Percentiles rank a stretch among this genome's conserved stretches.
These are phyloP conservation scores for Arachis hypogaea DNA, from an alignment of 306 rosid genomes.

Conservation along the genomic window DNA sequence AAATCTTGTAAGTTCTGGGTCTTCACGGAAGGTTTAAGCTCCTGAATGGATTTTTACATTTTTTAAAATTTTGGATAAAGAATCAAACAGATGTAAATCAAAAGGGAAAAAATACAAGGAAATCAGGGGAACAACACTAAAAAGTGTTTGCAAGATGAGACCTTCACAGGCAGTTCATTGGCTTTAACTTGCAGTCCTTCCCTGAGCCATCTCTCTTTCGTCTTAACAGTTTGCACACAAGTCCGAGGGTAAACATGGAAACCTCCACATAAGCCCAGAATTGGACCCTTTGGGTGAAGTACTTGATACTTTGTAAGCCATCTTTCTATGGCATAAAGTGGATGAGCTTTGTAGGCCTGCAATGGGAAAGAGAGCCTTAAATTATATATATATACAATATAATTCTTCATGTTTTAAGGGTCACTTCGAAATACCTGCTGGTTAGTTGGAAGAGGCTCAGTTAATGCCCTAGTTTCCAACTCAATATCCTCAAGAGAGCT, in stretches of 20 bases:
- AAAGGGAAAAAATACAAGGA: conserved; percentile 18
- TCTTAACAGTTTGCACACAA: conserved; percentile 82
- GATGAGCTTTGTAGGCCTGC: conserved; percentile 90
- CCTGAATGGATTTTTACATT: conserved; percentile 47
- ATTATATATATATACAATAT: conserved; percentile 25
- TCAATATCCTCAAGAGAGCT: conserved; percentile 89
- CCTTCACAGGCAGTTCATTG: conserved; percentile 79
- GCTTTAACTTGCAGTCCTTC: conserved; percentile 91
- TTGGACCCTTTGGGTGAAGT: conserved; percentile 90
- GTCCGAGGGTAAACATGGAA: conserved; percentile 83
- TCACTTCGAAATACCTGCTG: conserved; percentile 69
- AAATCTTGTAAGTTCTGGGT: conserved; percentile 55
- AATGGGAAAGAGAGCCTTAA: conserved; percentile 30
- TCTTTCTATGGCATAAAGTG: conserved; percentile 80
- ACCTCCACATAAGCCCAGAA: conserved; percentile 89
- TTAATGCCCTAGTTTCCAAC: conserved; percentile 91
- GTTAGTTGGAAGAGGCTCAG: conserved; percentile 99
- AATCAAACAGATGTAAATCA: no score
- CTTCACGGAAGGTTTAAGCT: conserved; percentile 59
- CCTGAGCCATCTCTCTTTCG: conserved; percentile 85
- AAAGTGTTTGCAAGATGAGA: conserved; percentile 43
- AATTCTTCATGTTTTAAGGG: conserved; percentile 30
- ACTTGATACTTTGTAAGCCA: conserved; percentile 89
- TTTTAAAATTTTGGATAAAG: no score
- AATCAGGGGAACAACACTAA: conserved; percentile 28